phyloP scores from a whole-genome alignment of 2,329 filamentous ascomycete genomes.

The Didymella sp. region DNA sequence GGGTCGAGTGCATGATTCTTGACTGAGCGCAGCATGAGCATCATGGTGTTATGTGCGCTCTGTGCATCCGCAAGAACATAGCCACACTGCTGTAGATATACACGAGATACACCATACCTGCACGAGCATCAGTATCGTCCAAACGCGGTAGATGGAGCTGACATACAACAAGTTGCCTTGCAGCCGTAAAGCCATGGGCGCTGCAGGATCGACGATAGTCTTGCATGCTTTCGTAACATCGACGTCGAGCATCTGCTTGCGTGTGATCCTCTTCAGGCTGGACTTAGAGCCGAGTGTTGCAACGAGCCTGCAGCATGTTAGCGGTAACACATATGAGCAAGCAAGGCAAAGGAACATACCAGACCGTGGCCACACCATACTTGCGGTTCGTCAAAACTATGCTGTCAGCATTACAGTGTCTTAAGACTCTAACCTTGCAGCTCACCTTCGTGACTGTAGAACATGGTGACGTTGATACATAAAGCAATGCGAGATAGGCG shows the following conservation, averaged over 20 bases:
- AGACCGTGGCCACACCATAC: constrained; percentile 93
- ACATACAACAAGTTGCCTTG: constrained; percentile 83
- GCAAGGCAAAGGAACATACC: constrained; percentile 62
- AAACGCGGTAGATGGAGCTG: background rate
- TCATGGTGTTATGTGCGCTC: constrained; percentile 75
- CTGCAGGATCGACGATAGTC: constrained; percentile 84
- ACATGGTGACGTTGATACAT: constrained; percentile 66
- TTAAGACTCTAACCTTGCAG: constrained; percentile 4
- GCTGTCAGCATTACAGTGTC: constrained; percentile 25
- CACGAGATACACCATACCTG: constrained; percentile 73
- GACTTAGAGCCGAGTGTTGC: constrained; percentile 83
- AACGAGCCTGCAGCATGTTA: constrained; percentile 72
- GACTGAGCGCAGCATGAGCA: constrained; percentile 67
- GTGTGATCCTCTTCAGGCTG: constrained; percentile 73
- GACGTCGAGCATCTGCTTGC: constrained; percentile 87
- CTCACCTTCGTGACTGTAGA: constrained; percentile 94
- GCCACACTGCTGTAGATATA: constrained; percentile 84
- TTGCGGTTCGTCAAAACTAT: constrained; percentile 80
- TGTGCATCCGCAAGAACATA: constrained; percentile 86
- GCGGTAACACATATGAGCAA: background rate
- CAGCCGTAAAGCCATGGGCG: constrained; percentile 86
- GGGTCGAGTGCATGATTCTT: constrained; percentile 69
- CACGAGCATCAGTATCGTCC: constrained; percentile 19
- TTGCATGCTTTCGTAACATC: constrained; percentile 85
- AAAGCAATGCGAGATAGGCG: constrained; percentile 3